A percentile compares a stretch with the other conserved stretches of the same genome.
These are phyloP conservation scores for Gryganskiella cystojenkinii DNA, from an alignment of 192 early-diverging fungal species.

Conservation along the genomic window DNA sequence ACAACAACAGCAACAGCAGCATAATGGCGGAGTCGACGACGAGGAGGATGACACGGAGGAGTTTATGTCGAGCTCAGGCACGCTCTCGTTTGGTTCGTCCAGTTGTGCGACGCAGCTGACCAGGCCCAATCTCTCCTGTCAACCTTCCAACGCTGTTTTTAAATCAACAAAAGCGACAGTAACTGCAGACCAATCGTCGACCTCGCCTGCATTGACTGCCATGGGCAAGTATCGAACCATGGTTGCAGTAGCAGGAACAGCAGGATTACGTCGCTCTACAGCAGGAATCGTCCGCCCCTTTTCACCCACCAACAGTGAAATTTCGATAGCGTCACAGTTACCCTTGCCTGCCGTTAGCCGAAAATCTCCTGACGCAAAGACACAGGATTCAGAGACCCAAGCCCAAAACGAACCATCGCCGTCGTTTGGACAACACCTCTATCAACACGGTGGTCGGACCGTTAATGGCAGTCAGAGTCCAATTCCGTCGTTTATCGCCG, in stretches of 20 bases:
- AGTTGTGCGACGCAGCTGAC: no score
- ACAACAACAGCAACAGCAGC: no score
- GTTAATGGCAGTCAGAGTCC: constrained; percentile 24
- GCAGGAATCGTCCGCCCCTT: background rate
- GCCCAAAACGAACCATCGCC: background rate
- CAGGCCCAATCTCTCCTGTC: no score
- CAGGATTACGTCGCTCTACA: background rate
- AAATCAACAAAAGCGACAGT: background rate
- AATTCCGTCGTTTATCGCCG: constrained; percentile 41
- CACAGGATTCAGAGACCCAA: constrained; percentile 18
- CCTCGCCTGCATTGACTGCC: no score
- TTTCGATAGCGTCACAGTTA: background rate
- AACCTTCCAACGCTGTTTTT: no score
- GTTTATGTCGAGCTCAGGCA: no score
- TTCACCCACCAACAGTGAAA: background rate
- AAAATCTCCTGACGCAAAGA: background rate
- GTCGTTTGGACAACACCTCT: background rate
- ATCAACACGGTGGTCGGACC: background rate
- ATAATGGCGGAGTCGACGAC: no score
- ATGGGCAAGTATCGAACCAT: no score
- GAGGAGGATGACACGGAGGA: no score
- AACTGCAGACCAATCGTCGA: background rate
- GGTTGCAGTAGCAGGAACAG: background rate
- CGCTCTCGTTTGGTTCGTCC: no score
- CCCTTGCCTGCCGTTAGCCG: background rate